Conservation (phyloP, 2,329 filamentous ascomycete species). For the Dactylellina sp. region DNA sequence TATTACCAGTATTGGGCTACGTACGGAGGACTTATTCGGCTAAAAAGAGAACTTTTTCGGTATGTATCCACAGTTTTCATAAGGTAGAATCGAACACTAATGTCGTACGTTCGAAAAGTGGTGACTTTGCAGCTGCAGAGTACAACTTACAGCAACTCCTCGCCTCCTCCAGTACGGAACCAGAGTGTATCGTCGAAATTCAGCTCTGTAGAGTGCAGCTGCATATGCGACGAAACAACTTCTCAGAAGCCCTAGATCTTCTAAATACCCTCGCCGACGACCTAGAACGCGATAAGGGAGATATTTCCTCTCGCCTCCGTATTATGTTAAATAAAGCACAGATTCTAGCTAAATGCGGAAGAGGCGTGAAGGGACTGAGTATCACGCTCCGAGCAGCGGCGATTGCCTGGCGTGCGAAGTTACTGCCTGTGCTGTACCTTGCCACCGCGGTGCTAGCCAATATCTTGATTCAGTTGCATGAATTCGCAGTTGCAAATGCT, state of each 20-base stretch:
- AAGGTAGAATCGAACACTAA: background rate
- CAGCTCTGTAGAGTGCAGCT: constrained; percentile 72
- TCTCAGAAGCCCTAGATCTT: constrained; percentile 68
- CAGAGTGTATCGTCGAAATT: constrained; percentile 72
- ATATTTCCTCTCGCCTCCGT: constrained; percentile 76
- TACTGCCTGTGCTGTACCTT: constrained; percentile 79
- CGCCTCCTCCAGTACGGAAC: constrained; percentile 68
- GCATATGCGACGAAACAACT: constrained; percentile 69
- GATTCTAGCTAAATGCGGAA: constrained; percentile 75
- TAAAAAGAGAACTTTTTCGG: constrained; percentile 73
- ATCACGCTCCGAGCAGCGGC: constrained; percentile 79
- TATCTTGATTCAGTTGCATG: constrained; percentile 76
- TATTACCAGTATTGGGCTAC: constrained; percentile 78
- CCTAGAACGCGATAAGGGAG: constrained; percentile 70
- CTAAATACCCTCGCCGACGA: constrained; percentile 69
- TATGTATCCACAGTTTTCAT: constrained; percentile 58
- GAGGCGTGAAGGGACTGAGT: constrained; percentile 80
- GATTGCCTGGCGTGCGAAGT: constrained; percentile 76
- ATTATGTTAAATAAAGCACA: constrained; percentile 79
- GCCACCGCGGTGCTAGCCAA: constrained; percentile 75
- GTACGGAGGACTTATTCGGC: constrained; percentile 74
- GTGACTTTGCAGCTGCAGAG: constrained; percentile 70
- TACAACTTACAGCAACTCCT: constrained; percentile 71
- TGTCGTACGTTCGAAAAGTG: constrained; percentile 59
- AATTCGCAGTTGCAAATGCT: constrained; percentile 75